phyloP scores from a whole-genome alignment of 805 yeast species.

The Yamadazyma takamatsuzukensis region DNA sequence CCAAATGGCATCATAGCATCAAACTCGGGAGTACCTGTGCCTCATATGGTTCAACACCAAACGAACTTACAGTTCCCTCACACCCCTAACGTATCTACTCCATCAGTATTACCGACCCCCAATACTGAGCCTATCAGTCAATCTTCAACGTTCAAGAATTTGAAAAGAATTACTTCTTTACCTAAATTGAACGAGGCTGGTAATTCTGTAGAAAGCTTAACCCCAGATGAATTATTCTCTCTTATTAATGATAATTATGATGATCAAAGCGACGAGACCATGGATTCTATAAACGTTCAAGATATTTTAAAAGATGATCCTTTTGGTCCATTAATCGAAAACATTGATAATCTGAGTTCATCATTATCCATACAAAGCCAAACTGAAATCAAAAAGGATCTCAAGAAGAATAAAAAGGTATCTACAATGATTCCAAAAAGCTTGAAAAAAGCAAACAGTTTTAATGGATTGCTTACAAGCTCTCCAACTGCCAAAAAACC shows the following conservation, averaged over 20 bases:
- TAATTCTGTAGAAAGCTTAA: conserved; percentile 3
- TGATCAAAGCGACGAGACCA: background rate
- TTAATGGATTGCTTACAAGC: background rate
- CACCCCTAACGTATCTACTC: background rate
- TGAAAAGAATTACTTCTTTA: background rate
- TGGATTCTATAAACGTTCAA: background rate
- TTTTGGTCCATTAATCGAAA: too few species aligned
- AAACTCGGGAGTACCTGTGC: too few species aligned
- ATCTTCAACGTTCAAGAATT: background rate
- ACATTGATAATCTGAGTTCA: too few species aligned
- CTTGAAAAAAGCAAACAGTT: conserved; percentile 6
- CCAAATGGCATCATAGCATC: too few species aligned
- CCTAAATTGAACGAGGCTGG: background rate
- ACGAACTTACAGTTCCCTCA: too few species aligned
- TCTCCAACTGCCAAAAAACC: background rate
- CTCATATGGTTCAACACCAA: too few species aligned
- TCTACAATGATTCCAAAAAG: conserved; percentile 2
- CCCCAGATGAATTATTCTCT: conserved; percentile 9
- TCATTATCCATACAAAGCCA: too few species aligned
- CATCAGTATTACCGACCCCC: conserved; percentile 3
- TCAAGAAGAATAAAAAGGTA: too few species aligned
- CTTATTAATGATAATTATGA: conserved; percentile 4
- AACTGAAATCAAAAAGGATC: too few species aligned
- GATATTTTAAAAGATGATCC: conserved; percentile 6
- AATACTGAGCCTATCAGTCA: conserved; percentile 4